Percentiles rank a stretch among this genome's conserved stretches.
These are phyloP conservation scores for Atkinsonella texensis DNA, from an alignment of 2,329 filamentous ascomycete genomes.

Conservation along the genomic window DNA sequence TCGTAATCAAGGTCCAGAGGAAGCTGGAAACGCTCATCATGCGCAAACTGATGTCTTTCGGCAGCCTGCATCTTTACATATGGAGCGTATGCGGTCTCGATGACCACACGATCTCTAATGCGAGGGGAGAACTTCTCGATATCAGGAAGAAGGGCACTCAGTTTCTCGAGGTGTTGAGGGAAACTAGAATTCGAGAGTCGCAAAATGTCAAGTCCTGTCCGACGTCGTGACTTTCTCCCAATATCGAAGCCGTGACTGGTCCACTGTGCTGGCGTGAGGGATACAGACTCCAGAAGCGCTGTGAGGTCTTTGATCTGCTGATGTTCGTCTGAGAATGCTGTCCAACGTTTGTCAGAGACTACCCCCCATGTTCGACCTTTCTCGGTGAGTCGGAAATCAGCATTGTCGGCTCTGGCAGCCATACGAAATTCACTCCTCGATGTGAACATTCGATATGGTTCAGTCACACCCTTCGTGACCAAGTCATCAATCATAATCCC, in stretches of 20 bases:
- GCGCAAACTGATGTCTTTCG: constrained; percentile 53
- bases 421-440: constrained; percentile 92
- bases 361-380: constrained; percentile 67
- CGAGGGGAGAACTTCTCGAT: constrained; percentile 41
- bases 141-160: constrained; percentile 46
- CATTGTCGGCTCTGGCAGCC: constrained; percentile 85
- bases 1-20: constrained; percentile 69
- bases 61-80: constrained; percentile 65
- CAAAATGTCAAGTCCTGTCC: constrained; percentile 70
- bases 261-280: constrained; percentile 54
- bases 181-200: constrained; percentile 47
- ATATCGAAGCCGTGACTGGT: constrained; percentile 55
- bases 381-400: constrained; percentile 72
- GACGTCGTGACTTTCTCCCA: constrained; percentile 51
- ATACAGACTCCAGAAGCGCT: constrained; percentile 43
- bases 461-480: constrained; percentile 89
- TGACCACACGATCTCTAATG: constrained; percentile 58
- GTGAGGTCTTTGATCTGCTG: constrained; percentile 57
- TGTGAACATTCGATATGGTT: constrained; percentile 98
- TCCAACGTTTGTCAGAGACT: constrained; percentile 70
- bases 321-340: constrained; percentile 50
- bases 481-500: constrained; percentile 98
- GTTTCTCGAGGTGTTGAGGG: constrained; percentile 32
- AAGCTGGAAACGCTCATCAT: constrained; percentile 64
- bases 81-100: constrained; percentile 78